Base-by-base conservation (phyloP, 148 eudicot genomes). In the Polygonum aviculare region DNA sequence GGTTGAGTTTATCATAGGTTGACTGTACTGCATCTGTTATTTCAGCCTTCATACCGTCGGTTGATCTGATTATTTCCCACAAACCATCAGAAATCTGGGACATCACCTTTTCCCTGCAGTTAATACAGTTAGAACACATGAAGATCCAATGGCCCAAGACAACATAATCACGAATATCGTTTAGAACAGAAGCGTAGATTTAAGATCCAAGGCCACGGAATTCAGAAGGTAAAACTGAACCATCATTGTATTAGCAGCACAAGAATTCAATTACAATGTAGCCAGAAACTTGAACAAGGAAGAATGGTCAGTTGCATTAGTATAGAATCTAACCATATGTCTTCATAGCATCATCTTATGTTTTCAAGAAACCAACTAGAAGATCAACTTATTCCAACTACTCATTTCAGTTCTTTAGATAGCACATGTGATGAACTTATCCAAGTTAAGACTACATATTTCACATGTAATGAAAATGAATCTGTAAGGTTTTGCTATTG, bases 11-110 rank as follows among this genome's bases (percentile, higher is more conserved):
- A 57, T 80, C 79, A 75, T 90, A 94, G 47, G 90, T 88, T 11
- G 88, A 87, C 65, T 88, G 87, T 26, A 94, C 95, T 9, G 95
- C 88, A 75, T 90, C 93, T 59, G 69, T 80, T 62, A 94, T 94
- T 82, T 94, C 97, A 73, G 59, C 71, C 78, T 86, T 84, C 87
- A 94, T 86, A 50, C 86, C 89, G 76, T 90, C 93, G 33, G 77
- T 77, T 63, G 95, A 88, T 81, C 88, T 81, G 33, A 91, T 94
- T 50, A 90, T 81, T 80, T 85, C 85, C 97, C 97, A 94, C 59
- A 94, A 40, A 60, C 85, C 81, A 78, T 91, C 93, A 59, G 97
- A 94, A 63, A 92, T 82, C 79, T 88, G 90, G 76, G 69, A 80
- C 91, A 84, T 85, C 19, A 85, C 87, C 65, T 84, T 83, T 62